Evolutionary conservation across 73 alveolate genomes (phyloP).

Genomic region (Blepharisma stoltei): DNA sequence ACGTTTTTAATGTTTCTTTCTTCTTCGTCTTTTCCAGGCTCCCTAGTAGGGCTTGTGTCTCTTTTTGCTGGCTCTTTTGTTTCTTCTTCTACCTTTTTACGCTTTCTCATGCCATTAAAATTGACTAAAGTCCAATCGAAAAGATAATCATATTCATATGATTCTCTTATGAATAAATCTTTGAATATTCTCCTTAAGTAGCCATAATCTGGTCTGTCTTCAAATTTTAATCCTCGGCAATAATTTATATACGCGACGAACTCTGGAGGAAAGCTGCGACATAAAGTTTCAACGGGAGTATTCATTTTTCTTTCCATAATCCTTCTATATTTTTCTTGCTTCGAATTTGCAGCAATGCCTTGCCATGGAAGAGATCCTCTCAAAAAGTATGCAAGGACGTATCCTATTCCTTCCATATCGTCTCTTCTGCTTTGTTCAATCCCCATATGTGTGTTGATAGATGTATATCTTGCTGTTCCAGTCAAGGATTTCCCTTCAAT

Average conservation of each 20-base stretch:
- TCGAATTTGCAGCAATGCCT: constrained; percentile 76
- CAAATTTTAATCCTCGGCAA: constrained; percentile 80
- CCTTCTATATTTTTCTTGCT: constrained; percentile 73
- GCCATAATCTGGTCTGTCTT: constrained; percentile 87
- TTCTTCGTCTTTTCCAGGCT: no score
- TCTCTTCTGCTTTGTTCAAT: constrained; percentile 72
- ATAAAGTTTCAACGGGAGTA: constrained; percentile 74
- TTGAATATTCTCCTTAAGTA: constrained; percentile 80
- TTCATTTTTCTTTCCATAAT: constrained; percentile 62
- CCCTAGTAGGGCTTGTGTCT: no score
- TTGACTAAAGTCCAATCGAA: constrained; percentile 39
- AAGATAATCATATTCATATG: constrained; percentile 53
- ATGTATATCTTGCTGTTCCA: constrained; percentile 70
- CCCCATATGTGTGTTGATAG: constrained; percentile 65
- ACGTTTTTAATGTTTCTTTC: no score
- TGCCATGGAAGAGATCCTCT: constrained; percentile 81
- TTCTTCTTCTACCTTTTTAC: no score
- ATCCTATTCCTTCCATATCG: constrained; percentile 73
- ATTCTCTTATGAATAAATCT: constrained; percentile 57
- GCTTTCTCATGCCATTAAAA: no score
- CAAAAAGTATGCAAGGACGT: constrained; percentile 48
- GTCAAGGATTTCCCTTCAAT: constrained; percentile 48
- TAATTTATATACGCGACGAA: constrained; percentile 77
- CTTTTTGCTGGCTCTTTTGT: no score
- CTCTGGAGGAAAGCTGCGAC: constrained; percentile 79